These are phyloP conservation scores for Cladosporium sp. DNA, from an alignment of 2,329 filamentous ascomycete genomes.

Conservation along the genomic window DNA sequence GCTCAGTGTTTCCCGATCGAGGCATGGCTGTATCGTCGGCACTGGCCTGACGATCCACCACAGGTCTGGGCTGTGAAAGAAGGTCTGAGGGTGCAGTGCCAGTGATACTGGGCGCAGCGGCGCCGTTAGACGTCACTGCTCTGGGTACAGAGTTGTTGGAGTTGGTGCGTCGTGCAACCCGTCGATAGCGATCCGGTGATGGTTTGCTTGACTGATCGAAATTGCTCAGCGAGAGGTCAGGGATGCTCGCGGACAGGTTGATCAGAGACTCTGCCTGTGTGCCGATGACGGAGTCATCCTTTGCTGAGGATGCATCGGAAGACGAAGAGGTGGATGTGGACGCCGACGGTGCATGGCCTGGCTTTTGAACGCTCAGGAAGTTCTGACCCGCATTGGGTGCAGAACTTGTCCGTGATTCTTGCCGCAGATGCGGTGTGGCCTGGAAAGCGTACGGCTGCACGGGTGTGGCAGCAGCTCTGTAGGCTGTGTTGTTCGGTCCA, in stretches of 20 bases:
- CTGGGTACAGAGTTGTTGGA: slow-evolving; percentile 37
- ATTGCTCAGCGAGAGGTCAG: slow-evolving; percentile 52
- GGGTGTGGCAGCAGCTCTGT: slow-evolving; percentile 40
- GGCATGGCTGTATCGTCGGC: slow-evolving; percentile 67
- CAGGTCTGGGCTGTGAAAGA: slow-evolving; percentile 38
- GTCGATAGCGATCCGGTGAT: slow-evolving; percentile 78
- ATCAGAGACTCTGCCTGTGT: slow-evolving; percentile 35
- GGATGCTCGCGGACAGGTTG: slow-evolving; percentile 47
- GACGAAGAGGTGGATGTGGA: slow-evolving; percentile 47
- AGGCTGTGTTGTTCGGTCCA: slow-evolving; percentile 35
- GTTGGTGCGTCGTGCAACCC: slow-evolving; percentile 45
- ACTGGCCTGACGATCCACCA: slow-evolving; percentile 37
- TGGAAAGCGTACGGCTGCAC: slow-evolving; percentile 49
- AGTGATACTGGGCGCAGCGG: slow-evolving; percentile 48
- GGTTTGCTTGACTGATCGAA: slow-evolving; percentile 58
- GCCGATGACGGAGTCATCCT: slow-evolving; percentile 32
- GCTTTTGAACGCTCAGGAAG: slow-evolving; percentile 12
- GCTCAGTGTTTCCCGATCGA: slow-evolving; percentile 55
- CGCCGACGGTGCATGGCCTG: slow-evolving; percentile 29
- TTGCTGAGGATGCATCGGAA: slow-evolving; percentile 39
- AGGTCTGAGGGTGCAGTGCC: slow-evolving; percentile 50
- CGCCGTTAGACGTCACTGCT: slow-evolving; percentile 29
- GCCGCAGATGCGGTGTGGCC: slow-evolving; percentile 50
- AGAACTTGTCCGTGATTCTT: slow-evolving; percentile 53
- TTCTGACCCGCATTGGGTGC: slow-evolving; percentile 41